phyloP scores from a whole-genome alignment of 352 stramenopile genomes.

The Phytopythium vexans region DNA sequence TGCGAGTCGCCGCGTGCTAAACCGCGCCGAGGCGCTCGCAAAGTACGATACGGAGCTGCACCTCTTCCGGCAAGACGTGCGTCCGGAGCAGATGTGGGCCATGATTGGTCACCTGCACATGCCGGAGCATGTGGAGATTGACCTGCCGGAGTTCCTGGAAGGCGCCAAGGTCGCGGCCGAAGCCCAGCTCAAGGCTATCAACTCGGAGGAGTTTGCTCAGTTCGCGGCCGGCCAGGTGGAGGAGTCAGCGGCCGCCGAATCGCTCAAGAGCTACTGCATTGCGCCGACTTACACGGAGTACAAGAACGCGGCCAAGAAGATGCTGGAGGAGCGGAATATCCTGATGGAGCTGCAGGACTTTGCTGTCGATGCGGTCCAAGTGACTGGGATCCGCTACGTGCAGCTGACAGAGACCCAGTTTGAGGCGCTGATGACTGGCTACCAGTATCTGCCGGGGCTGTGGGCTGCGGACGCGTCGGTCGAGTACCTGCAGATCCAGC shows the following conservation, averaged over 20 bases:
- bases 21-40: conserved; percentile 12
- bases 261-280: conserved; percentile 24
- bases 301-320: conserved; percentile 13
- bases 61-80: conserved; percentile 18
- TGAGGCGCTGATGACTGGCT: conserved; percentile 16
- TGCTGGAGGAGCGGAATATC: conserved; percentile 23
- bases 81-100: conserved; percentile 18
- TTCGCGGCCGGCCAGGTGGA: conserved; percentile 15
- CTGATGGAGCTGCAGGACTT: conserved; percentile 37
- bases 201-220: conserved; percentile 30
- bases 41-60: conserved; percentile 23
- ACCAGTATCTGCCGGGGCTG: conserved; percentile 9
- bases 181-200: conserved; percentile 27
- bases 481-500: conserved; percentile 33
- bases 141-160: conserved; percentile 38
- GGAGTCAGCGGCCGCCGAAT: conserved; percentile 8
- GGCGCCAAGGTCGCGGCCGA: conserved; percentile 22
- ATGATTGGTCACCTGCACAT: conserved; percentile 35
- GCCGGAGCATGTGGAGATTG: conserved; percentile 21
- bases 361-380: conserved; percentile 19
- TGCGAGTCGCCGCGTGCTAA: conserved; percentile 13
- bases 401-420: conserved; percentile 34
- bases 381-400: conserved; percentile 21
- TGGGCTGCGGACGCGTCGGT: conserved; percentile 24
- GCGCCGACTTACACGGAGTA: conserved; percentile 23